Base-by-base conservation (phyloP, 2,329 filamentous ascomycete genomes). In the Fusarium piperis region DNA sequence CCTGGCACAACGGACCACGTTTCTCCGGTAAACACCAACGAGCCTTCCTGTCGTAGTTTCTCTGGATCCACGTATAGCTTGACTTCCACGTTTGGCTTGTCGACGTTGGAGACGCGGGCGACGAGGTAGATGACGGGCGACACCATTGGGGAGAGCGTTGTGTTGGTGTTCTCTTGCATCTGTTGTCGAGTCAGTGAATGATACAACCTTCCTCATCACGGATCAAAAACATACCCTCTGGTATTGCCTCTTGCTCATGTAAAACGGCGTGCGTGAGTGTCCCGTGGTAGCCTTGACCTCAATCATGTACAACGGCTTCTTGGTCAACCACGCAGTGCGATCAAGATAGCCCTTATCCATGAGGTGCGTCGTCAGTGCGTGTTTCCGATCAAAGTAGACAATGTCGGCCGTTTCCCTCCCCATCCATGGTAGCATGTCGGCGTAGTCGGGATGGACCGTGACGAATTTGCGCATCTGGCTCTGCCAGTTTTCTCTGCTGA, bases 281-380 rank as follows among this genome's bases (percentile, higher is more conserved):
- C 75, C 74, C 0, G 81, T 83, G 0, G 85, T 87, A 1, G 85
- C 81, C 71, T 88, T 88, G 36, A 88, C 86, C 62, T 88, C 87
- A 3, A 88, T 82, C 23, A 81, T 83, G 68, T 86, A 88, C 33
- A 78, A 69, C 1, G 81, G 84, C 4, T 55, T 70, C 56, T 63
- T 66, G 12, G 48, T 71, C 12, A 39, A 30, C 79, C 81, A 84
- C 0, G 38, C n/a, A 2, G 68, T 64, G 23, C 46, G 30, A 8
- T 70, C 64, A 0, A 83, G 72, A 58, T 84, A 79, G 3, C 80
- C 79, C n/a, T 74, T 75, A 8, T 77, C 70, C 4, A 82, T 74
- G 3, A 86, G 64, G 6, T 79, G 36, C 1, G 61, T 52, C 2
- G 85, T 84, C 62, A 85, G 65, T 0, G 33, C 57, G 23, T 81